Conservation (phyloP, 108 stramenopile genomes). For the Bacterosira constricta region DNA sequence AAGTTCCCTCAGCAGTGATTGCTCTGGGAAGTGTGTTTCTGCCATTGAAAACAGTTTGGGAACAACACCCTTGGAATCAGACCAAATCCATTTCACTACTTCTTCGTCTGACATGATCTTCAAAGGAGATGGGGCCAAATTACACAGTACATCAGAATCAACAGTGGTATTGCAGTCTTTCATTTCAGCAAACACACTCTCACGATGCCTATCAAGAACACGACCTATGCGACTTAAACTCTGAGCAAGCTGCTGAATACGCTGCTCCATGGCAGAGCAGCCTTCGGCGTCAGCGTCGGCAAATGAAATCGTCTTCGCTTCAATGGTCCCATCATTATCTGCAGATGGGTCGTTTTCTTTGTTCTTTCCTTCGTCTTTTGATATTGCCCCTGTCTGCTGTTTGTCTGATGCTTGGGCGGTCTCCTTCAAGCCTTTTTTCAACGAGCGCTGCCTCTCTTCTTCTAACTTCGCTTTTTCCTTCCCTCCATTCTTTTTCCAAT, state of each 20-base stretch:
- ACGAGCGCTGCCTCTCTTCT: constrained; percentile 29
- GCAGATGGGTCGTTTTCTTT: constrained; percentile 12
- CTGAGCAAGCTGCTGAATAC: constrained; percentile 87
- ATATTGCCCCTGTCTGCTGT: neutral
- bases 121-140: constrained; percentile 68
- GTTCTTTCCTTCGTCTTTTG: constrained; percentile 20
- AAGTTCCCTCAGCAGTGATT: constrained; percentile 45
- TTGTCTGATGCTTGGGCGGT: neutral
- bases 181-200: constrained; percentile 35
- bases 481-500: constrained; percentile 70
- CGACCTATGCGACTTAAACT: constrained; percentile 81
- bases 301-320: constrained; percentile 60
- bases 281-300: constrained; percentile 87
- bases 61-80: constrained; percentile 65
- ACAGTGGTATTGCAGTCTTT: neutral
- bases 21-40: constrained; percentile 44
- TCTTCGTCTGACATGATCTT: constrained; percentile 73
- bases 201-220: constrained; percentile 85
- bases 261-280: constrained; percentile 85
- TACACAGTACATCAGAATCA: constrained; percentile 48
- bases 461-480: constrained; percentile 46
- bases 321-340: constrained; percentile 21
- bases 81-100: constrained; percentile 84
- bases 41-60: constrained; percentile 41
- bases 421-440: constrained; percentile 6